A percentile compares a stretch with the other conserved stretches of the same genome.
Conservation (phyloP, 306 rosid species). For the Cucurbita moschata region DNA sequence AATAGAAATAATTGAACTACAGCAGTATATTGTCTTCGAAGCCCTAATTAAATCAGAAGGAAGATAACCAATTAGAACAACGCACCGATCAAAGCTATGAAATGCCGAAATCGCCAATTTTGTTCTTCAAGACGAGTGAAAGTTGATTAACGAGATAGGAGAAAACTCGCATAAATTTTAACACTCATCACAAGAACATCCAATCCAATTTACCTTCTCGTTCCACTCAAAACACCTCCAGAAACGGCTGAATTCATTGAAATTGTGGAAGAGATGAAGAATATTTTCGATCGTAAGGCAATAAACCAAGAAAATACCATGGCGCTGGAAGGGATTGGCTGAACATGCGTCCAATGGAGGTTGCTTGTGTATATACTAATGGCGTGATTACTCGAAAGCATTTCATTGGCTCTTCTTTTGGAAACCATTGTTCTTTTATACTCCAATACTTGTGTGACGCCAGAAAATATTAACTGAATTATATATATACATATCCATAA, state of each 20-base stretch:
- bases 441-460: too few species aligned
- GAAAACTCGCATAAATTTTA: neutral
- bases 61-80: neutral
- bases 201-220: neutral
- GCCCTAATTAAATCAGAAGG: neutral
- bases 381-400: neutral
- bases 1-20: neutral
- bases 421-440: too few species aligned
- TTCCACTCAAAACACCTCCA: neutral
- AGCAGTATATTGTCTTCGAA: neutral
- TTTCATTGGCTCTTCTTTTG: too few species aligned
- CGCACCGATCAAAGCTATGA: neutral
- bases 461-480: too few species aligned
- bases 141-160: neutral
- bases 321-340: neutral
- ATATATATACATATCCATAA: too few species aligned
- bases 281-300: neutral
- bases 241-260: neutral
- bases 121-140: neutral
- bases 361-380: neutral
- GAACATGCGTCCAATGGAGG: neutral
- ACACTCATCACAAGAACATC: neutral
- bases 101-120: neutral
- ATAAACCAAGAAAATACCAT: neutral
- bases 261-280: neutral